phyloP scores from a whole-genome alignment of 352 stramenopile genomes.

The Peronosclerospora sorghi region DNA sequence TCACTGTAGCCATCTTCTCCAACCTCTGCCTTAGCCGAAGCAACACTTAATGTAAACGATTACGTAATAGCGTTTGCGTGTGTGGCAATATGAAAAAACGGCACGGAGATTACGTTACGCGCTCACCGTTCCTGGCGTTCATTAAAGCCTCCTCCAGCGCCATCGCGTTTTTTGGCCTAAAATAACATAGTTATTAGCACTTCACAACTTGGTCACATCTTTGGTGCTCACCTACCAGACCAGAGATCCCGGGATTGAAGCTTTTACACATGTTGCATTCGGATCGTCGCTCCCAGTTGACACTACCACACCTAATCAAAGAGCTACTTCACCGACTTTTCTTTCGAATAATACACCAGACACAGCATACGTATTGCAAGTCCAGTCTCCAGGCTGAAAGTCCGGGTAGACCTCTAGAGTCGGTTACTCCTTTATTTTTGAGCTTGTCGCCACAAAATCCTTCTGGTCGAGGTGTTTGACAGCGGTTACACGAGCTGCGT shows the following conservation, averaged over 20 bases:
- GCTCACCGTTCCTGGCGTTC: conserved; percentile 71
- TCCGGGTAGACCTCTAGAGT: conserved; percentile 48
- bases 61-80: not conserved
- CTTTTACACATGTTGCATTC: conserved; percentile 86
- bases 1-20: conserved; percentile 82
- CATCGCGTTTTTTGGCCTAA: conserved; percentile 71
- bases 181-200: not conserved
- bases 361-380: conserved; percentile 56
- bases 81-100: no score
- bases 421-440: conserved; percentile 19
- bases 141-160: conserved; percentile 73
- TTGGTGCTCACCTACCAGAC: conserved; percentile 24
- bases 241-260: conserved; percentile 55
- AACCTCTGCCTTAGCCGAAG: conserved; percentile 65
- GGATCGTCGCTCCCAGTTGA: conserved; percentile 77
- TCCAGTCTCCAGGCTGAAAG: conserved; percentile 76
- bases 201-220: no score
- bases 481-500: conserved; percentile 70
- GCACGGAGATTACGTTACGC: not conserved
- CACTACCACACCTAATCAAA: conserved; percentile 54
- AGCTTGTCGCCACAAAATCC: conserved; percentile 14
- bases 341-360: not conserved
- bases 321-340: not conserved
- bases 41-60: conserved; percentile 22
- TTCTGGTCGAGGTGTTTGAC: conserved; percentile 53